These are phyloP conservation scores for Chaetomium sp. DNA, from an alignment of 2,329 filamentous ascomycete species.

Conservation along the genomic window DNA sequence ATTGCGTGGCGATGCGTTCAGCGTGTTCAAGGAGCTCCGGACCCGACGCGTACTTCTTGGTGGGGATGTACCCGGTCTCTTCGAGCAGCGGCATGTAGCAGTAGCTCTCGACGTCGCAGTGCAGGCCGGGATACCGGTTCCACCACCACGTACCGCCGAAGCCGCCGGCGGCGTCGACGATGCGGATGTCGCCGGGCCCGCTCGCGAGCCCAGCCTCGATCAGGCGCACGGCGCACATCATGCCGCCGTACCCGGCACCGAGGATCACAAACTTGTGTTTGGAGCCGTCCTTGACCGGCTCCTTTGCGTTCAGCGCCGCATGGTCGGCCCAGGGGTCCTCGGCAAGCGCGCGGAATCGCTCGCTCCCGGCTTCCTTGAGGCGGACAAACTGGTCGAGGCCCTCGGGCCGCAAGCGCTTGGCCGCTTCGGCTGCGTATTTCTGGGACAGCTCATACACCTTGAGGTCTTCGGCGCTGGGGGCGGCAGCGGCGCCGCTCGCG, in stretches of 20 bases:
- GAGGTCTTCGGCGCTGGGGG: conserved; percentile 24
- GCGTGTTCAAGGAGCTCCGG: conserved; percentile 50
- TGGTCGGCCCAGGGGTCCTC: conserved; percentile 44
- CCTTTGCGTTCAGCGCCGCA: conserved; percentile 36
- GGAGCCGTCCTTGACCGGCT: conserved; percentile 36
- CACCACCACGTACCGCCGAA: conserved; percentile 57
- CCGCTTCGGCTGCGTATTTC: conserved; percentile 42
- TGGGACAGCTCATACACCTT: conserved; percentile 33
- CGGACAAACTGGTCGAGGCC: conserved; percentile 41
- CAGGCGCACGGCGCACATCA: conserved; percentile 42
- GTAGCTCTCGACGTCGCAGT: conserved; percentile 62
- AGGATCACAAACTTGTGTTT: conserved; percentile 40
- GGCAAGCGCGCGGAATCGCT: conserved; percentile 35
- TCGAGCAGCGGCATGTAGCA: conserved; percentile 63
- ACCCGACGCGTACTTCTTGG: conserved; percentile 44
- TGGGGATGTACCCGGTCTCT: conserved; percentile 61
- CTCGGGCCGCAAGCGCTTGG: conserved; percentile 41
- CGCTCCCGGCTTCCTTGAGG: conserved; percentile 33
- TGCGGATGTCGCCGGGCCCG: conserved; percentile 42
- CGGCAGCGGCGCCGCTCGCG: conserved; percentile 1
- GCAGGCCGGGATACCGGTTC: conserved; percentile 53
- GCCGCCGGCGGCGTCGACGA: conserved; percentile 48
- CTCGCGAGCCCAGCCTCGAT: conserved; percentile 41
- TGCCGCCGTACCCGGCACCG: conserved; percentile 42
- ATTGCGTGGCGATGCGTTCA: conserved; percentile 48